A percentile compares a stretch with the other conserved stretches of the same genome.
Conservation (phyloP, 2,329 filamentous ascomycete genomes). For the Metarhizium album region DNA sequence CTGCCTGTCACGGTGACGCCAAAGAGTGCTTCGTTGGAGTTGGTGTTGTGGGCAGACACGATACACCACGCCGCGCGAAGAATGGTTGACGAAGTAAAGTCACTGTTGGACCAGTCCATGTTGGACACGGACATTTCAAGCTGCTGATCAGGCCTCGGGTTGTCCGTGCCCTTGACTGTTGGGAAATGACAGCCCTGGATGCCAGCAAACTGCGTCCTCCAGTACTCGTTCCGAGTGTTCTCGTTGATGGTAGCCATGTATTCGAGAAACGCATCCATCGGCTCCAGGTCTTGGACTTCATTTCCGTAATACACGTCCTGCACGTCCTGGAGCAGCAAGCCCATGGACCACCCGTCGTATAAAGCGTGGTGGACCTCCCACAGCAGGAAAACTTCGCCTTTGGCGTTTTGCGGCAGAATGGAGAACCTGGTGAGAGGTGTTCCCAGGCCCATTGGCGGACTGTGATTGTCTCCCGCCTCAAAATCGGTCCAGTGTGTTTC, state of each 20-base stretch:
- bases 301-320: conserved; percentile 8
- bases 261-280: conserved; percentile 29
- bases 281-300: not conserved
- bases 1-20: conserved; percentile 16
- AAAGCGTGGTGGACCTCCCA: conserved; percentile 27
- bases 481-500: conserved; percentile 1
- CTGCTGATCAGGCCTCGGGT: conserved; percentile 3
- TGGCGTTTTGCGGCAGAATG: not conserved
- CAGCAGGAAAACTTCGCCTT: conserved; percentile 1
- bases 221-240: conserved; percentile 22
- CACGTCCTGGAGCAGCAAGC: conserved; percentile 16
- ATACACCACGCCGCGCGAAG: conserved; percentile 20
- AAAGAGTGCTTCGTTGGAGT: conserved; percentile 19
- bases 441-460: conserved; percentile 9
- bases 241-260: conserved; percentile 25
- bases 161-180: not conserved
- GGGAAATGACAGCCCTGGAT: conserved; percentile 6
- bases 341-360: conserved; percentile 43
- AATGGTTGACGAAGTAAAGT: conserved; percentile 12
- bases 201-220: conserved; percentile 27
- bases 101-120: conserved; percentile 8
- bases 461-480: not conserved
- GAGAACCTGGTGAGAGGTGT: conserved; percentile 6
- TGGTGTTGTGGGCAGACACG: conserved; percentile 25
- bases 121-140: not conserved